Conservation (phyloP, 331 rosid species). For the Stylosanthes scabra region DNA sequence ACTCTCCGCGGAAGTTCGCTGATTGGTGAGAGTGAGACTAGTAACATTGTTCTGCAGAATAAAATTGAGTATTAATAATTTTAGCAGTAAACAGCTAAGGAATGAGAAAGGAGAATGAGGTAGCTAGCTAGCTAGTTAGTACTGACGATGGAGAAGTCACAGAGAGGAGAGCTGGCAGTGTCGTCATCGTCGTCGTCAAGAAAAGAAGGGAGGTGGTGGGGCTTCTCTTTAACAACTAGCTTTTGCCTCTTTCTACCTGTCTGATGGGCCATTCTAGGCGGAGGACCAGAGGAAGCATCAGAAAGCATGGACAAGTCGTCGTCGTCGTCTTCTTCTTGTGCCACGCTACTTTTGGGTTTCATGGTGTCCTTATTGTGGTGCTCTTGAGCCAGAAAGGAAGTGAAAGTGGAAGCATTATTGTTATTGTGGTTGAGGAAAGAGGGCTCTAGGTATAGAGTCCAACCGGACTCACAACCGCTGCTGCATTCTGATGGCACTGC, state of each 20-base stretch:
- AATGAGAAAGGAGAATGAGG: neutral
- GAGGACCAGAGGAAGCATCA: slow-evolving; percentile 99
- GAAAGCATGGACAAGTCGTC: slow-evolving; percentile 87
- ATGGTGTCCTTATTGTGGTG: slow-evolving; percentile 28
- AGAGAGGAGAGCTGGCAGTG: slow-evolving; percentile 92
- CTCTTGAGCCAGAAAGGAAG: slow-evolving; percentile 29
- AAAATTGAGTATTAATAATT: too few relatives aligned
- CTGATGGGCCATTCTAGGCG: slow-evolving; percentile 40
- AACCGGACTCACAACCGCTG: slow-evolving; percentile 94
- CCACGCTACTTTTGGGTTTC: slow-evolving; percentile 38
- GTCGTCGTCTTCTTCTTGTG: slow-evolving; percentile 62
- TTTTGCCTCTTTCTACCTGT: slow-evolving; percentile 58
- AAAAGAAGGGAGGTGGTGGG: slow-evolving; percentile 45
- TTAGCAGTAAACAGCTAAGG: neutral
- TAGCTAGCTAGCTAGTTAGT: slow-evolving; percentile 22
- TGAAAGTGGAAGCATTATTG: slow-evolving; percentile 40
- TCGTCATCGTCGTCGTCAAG: slow-evolving; percentile 98
- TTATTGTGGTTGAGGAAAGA: slow-evolving; percentile 52
- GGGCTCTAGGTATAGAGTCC: slow-evolving; percentile 90
- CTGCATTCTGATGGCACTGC: slow-evolving; percentile 70
- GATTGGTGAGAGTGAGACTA: slow-evolving; percentile 34
- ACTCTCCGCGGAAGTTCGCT: slow-evolving; percentile 61
- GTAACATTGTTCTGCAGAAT: slow-evolving; percentile 54
- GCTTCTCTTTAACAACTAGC: slow-evolving; percentile 36
- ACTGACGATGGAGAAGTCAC: slow-evolving; percentile 66